Percentiles rank a stretch among this genome's conserved stretches.
Conservation (phyloP, 2,329 filamentous ascomycete species). For the Cadophora gregata region DNA sequence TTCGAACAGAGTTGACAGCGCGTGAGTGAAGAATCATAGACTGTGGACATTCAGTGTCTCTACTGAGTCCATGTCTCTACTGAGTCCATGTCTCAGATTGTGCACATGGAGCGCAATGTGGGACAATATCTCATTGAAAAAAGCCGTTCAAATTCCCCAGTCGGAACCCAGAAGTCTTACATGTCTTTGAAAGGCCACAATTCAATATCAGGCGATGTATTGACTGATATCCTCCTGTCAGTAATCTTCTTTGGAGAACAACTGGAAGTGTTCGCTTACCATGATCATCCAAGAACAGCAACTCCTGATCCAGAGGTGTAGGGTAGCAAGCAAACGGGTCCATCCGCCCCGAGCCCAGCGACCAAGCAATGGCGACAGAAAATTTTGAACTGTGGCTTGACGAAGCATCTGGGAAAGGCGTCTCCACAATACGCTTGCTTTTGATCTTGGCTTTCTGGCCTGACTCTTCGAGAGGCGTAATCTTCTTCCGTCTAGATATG, state of each 20-base stretch:
- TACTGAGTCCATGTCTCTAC: neutral
- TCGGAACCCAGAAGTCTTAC: neutral
- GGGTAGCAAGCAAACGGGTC: slow-evolving; percentile 18
- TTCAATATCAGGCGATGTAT: slow-evolving; percentile 2
- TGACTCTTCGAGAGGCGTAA: neutral
- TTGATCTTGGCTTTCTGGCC: neutral
- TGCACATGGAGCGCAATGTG: slow-evolving; percentile 6
- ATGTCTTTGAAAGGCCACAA: slow-evolving; percentile 20
- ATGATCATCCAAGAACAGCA: slow-evolving; percentile 18
- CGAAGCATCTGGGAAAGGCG: neutral
- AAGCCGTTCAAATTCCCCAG: neutral
- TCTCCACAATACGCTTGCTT: neutral
- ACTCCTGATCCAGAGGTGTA: slow-evolving; percentile 5
- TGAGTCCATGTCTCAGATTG: neutral
- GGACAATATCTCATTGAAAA: slow-evolving; percentile 20
- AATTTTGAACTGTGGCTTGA: neutral
- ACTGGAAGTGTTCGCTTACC: neutral
- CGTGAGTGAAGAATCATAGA: slow-evolving; percentile 19
- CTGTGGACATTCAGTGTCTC: neutral
- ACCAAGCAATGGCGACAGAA: neutral
- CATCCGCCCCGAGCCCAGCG: neutral
- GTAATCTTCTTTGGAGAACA: neutral
- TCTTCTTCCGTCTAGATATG: neutral
- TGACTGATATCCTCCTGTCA: neutral
- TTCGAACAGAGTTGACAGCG: slow-evolving; percentile 17